phyloP scores from a whole-genome alignment of 176 grass and related monocot genomes.

The Juncus effusus region DNA sequence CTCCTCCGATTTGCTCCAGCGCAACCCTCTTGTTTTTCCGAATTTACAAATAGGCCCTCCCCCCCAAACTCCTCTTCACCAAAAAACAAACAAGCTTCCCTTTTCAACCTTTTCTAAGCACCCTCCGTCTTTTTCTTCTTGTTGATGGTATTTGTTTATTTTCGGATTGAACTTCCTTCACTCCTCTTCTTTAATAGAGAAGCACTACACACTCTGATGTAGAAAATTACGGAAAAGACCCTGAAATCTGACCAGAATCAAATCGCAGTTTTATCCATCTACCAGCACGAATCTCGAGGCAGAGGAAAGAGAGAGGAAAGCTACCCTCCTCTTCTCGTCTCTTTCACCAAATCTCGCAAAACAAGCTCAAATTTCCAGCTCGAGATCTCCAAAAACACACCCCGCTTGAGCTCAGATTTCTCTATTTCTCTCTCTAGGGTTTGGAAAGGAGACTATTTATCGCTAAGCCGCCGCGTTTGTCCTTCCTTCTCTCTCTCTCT shows the following conservation, averaged over 20 bases:
- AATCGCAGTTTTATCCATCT: slow-evolving; percentile 8
- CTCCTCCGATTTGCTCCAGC: slow-evolving; percentile 73
- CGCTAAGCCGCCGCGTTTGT: slow-evolving; percentile 43
- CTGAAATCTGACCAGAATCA: slow-evolving; percentile 27
- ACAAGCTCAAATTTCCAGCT: slow-evolving; percentile 48
- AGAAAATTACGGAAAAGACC: slow-evolving; percentile 19
- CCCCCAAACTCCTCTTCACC: slow-evolving; percentile 7
- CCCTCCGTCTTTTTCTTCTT: slow-evolving; percentile 1
- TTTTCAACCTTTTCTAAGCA: slow-evolving; percentile 2
- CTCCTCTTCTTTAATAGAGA: not conserved
- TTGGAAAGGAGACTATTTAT: slow-evolving; percentile 3
- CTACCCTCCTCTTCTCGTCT: not conserved
- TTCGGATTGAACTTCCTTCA: slow-evolving; percentile 1
- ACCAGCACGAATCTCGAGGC: slow-evolving; percentile 14
- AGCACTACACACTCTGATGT: slow-evolving; percentile 6
- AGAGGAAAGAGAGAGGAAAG: slow-evolving; percentile 11
- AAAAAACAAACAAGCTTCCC: not conserved
- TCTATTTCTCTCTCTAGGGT: slow-evolving; percentile 21
- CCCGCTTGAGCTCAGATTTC: slow-evolving; percentile 5
- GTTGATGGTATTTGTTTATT: not conserved
- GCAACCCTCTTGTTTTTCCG: slow-evolving; percentile 27
- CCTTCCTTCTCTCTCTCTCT: slow-evolving; percentile 28
- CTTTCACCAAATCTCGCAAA: slow-evolving; percentile 50
- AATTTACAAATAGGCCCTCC: slow-evolving; percentile 28
- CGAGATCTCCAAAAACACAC: slow-evolving; percentile 29